Base-by-base conservation (phyloP, 192 early-diverging fungal genomes). In the Podila epigama region DNA sequence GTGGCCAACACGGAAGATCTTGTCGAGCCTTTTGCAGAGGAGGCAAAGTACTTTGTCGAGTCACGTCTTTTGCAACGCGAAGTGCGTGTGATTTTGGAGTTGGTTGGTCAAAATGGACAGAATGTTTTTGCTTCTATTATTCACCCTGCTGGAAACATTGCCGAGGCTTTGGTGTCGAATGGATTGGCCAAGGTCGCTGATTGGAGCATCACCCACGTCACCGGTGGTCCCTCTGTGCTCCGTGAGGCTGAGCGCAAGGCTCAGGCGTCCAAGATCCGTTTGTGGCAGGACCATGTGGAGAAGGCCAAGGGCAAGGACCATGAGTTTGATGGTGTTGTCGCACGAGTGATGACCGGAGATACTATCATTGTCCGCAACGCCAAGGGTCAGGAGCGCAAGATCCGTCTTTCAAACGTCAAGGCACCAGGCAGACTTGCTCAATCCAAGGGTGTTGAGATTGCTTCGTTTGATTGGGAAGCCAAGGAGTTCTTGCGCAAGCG, bases 1-100 rank as follows among this genome's bases (percentile, higher is more conserved):
- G 75, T 92, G 11, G 88, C 94, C 20, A 91, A 88, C 54, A 78
- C 88, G 33, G 83, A 85, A 5, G 90, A 93, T 66, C 51, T 91
- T 15, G 84, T 92, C 34, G 96, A 98, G 81, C 96, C 95, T 20
- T 97, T 90, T 68, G 91, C 92, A 58, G 97, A 97, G 69, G 94
- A 98, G 60, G 94, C 96, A 12, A 94, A 93, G 73, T 95, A 82
- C 80, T 96, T 97, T 84, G 92, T 95, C 29, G 98, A 99, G 70
- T 70, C 84, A 8, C 92, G 96, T 48, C 81, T 99, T 29, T 81
- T 98, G 62, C 95, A 99, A 69, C 93, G 93, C 60, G 93, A 95
- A 59, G 91, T 99, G 52, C 89, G 90, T 53, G 89, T 98, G 7
- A 80, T 92, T 32, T 71, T 98, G 40, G 96, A 96, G 79, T 91